These are phyloP conservation scores for Trichoderma gracile DNA, from an alignment of 2,329 filamentous ascomycete species.

Conservation along the genomic window DNA sequence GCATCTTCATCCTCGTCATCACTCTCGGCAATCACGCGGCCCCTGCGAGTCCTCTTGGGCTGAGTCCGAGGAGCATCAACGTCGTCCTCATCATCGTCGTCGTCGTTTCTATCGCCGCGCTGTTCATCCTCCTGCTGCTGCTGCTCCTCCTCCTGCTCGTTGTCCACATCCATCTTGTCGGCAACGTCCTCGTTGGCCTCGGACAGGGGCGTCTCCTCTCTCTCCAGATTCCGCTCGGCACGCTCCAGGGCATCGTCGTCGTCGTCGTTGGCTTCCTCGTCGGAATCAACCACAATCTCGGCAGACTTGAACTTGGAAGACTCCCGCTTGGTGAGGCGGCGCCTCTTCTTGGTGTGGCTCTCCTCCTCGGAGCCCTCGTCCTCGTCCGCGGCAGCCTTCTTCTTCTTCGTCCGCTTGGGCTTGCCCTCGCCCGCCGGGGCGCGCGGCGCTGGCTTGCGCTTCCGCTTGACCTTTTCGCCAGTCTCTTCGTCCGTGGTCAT, in stretches of 20 bases:
- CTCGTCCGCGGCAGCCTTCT: slow-evolving; percentile 43
- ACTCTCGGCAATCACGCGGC: slow-evolving; percentile 53
- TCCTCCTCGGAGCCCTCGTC: slow-evolving; percentile 48
- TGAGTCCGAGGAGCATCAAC: slow-evolving; percentile 43
- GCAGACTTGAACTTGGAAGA: slow-evolving; percentile 77
- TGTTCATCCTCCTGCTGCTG: slow-evolving; percentile 14
- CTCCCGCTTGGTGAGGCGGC: slow-evolving; percentile 54
- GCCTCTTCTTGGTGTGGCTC: slow-evolving; percentile 61
- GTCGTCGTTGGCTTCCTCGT: slow-evolving; percentile 54
- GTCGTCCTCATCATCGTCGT: slow-evolving; percentile 53
- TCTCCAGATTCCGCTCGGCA: slow-evolving; percentile 46
- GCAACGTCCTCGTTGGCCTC: slow-evolving; percentile 42
- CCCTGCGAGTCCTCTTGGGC: slow-evolving; percentile 51
- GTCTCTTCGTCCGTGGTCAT: slow-evolving; percentile 80
- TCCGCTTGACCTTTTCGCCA: slow-evolving; percentile 76
- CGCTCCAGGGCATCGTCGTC: slow-evolving; percentile 48
- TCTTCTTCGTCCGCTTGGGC: slow-evolving; percentile 61
- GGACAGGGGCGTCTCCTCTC: slow-evolving; percentile 40
- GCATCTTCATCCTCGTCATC: slow-evolving; percentile 54
- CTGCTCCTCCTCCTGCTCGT: slow-evolving; percentile 36
- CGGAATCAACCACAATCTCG: slow-evolving; percentile 79
- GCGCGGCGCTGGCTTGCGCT: slow-evolving; percentile 59
- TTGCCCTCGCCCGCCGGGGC: slow-evolving; percentile 43
- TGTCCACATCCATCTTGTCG: slow-evolving; percentile 57
- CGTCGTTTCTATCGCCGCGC: slow-evolving; percentile 51